These are phyloP conservation scores for Aureobasidium leucospermi DNA, from an alignment of 2,329 filamentous ascomycete genomes.

Conservation along the genomic window DNA sequence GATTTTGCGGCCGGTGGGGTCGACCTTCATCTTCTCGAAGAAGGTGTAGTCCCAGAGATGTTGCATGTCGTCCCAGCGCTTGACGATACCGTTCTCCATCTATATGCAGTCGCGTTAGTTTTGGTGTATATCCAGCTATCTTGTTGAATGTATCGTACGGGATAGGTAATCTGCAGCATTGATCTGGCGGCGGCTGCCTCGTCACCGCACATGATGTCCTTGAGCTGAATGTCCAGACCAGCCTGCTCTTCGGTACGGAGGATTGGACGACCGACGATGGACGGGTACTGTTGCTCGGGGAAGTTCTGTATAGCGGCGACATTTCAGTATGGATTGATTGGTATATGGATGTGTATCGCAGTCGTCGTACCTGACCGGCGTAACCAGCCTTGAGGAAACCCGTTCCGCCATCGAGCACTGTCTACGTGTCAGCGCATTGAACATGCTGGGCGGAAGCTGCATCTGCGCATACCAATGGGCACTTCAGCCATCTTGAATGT, in stretches of 20 bases:
- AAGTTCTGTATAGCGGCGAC: constrained; percentile 65
- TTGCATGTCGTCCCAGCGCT: constrained; percentile 99
- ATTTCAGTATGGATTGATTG: background rate
- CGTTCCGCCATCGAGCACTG: constrained; percentile 98
- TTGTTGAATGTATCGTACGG: constrained; percentile 44
- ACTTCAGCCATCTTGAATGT: constrained; percentile 38
- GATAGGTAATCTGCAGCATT: constrained; percentile 98
- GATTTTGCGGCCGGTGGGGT: constrained; percentile 89
- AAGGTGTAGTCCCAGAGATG: constrained; percentile 99
- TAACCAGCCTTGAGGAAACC: constrained; percentile 99
- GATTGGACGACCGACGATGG: constrained; percentile 95
- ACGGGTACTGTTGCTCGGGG: constrained; percentile 96
- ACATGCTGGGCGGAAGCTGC: constrained; percentile 11
- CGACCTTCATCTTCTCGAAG: constrained; percentile 90
- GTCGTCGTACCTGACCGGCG: constrained; percentile 64
- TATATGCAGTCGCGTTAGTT: constrained; percentile 29
- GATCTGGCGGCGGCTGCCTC: constrained; percentile 91
- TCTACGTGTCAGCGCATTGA: constrained; percentile 17
- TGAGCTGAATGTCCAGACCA: constrained; percentile 61
- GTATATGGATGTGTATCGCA: background rate
- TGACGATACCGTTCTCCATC: constrained; percentile 99
- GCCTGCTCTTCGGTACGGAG: constrained; percentile 88
- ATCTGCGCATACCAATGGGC: constrained; percentile 38
- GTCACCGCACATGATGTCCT: constrained; percentile 99
- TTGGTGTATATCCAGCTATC: background rate